A percentile compares a stretch with the other conserved stretches of the same genome.
Evolutionary conservation across 2,329 filamentous ascomycete species (phyloP).

Genomic region (Trichophyton benhamiae): DNA sequence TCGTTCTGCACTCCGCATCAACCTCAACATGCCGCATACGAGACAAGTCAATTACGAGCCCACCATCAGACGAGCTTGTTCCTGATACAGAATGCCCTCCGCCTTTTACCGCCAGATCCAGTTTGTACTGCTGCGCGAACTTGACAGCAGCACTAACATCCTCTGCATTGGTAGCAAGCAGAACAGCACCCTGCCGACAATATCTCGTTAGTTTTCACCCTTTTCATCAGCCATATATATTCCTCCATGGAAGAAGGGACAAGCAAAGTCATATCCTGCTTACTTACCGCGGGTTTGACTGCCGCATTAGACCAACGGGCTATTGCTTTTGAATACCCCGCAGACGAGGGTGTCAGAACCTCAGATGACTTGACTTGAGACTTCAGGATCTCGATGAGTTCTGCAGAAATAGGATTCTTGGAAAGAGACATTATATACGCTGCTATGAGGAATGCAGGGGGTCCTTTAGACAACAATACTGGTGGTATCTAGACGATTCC

Average conservation of each 20-base stretch:
- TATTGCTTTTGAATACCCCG: conserved; percentile 14
- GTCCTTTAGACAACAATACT: not conserved
- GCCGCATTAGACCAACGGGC: conserved; percentile 16
- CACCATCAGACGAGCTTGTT: conserved; percentile 38
- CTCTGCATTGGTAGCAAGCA: conserved; percentile 28
- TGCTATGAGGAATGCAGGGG: not conserved
- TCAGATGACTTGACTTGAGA: conserved; percentile 7
- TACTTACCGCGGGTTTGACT: conserved; percentile 15
- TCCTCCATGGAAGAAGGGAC: not conserved
- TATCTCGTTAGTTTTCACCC: not conserved
- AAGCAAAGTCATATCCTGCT: not conserved
- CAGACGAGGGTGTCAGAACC: conserved; percentile 12
- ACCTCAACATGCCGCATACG: conserved; percentile 41
- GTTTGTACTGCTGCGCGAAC: conserved; percentile 32
- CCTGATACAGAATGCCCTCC: conserved; percentile 47
- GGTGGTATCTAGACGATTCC: not conserved
- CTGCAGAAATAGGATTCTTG: conserved; percentile 1
- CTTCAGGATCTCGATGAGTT: conserved; percentile 15
- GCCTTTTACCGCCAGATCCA: conserved; percentile 43
- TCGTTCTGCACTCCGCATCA: conserved; percentile 33
- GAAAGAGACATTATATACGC: not conserved
- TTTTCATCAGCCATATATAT: not conserved
- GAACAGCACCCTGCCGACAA: conserved; percentile 29
- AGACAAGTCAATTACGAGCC: conserved; percentile 45
- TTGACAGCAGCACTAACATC: conserved; percentile 33